Evolutionary conservation across 805 yeast species (phyloP).

Genomic region (Yamadazyma sp.): DNA sequence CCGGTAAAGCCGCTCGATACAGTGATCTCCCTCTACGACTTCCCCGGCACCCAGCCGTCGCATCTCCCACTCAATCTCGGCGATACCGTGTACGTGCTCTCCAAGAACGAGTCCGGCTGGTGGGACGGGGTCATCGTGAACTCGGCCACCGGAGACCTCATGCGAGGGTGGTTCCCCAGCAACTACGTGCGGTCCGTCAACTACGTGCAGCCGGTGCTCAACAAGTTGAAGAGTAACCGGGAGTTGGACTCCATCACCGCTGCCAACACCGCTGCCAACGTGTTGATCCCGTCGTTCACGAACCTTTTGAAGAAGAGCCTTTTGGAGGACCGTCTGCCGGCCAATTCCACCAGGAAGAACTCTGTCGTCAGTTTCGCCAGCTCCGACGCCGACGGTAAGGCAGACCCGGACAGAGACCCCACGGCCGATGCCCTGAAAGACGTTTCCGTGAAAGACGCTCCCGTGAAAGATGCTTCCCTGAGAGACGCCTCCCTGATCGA

Average conservation of each 20-base stretch:
- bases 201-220: conserved; percentile 42
- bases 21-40: conserved; percentile 58
- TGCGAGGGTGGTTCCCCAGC: conserved; percentile 86
- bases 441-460: background rate
- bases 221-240: conserved; percentile 37
- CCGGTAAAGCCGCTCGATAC: conserved; percentile 49
- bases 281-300: conserved; percentile 42
- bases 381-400: conserved; percentile 1
- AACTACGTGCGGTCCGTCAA: conserved; percentile 53
- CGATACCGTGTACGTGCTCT: conserved; percentile 68
- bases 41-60: conserved; percentile 51
- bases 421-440: background rate
- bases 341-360: conserved; percentile 44
- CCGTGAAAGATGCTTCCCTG: background rate
- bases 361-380: conserved; percentile 50
- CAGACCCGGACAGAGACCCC: background rate
- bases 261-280: conserved; percentile 48
- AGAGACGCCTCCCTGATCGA: background rate
- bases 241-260: conserved; percentile 45
- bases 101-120: conserved; percentile 70
- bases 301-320: conserved; percentile 36
- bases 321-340: conserved; percentile 32
- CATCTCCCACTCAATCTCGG: conserved; percentile 58
- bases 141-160: conserved; percentile 35
- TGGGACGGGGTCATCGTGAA: conserved; percentile 71